Evolutionary conservation across 768 basidiomycete genomes (phyloP), one percentile per base, ranked within the genome.

Genomic region (Mycena alexandri): DNA sequence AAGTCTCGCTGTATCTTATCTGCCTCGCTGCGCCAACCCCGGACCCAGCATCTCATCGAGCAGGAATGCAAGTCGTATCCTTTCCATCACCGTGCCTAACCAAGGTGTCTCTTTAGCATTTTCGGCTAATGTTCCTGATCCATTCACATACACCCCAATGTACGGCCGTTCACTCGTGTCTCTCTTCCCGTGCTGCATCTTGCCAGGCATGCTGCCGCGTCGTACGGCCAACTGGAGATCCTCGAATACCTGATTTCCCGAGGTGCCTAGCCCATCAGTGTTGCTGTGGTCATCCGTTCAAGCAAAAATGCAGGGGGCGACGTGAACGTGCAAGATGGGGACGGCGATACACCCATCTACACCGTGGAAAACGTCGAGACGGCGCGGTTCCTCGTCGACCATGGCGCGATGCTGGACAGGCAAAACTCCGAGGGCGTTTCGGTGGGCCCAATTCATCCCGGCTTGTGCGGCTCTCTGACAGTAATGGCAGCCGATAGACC

Each of bases 281-380:
- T 13, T 55, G 56, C 53, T 53, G 50, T 68, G 59, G 29, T 52
- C 46, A 42, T 47, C 68, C 54, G 58, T 64, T 67, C 41, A 44
- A 61, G 55, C 42, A 56, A 67, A 21, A 56, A 67, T 21, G 29
- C 61, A 90, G 95, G 95, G 17, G 96, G 95, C 56, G 86, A 96
- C 75, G 92, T 96, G 63, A 95, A 98, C 75, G 78, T 96, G 67
- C 86, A 88, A 1, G 96, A 98, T 75, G 84, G 83, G 58, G 96
- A 98, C 74, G 93, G 93, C 11, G 96, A 98, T 77, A 97, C 95
- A 12, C 96, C 96, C 12, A 81, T 98, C 19, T 97, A 93, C 82
- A 93, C 93, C 25, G 94, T 94, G 51, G 96, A 98, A 79, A 87
- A 88, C 75, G 73, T 93, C 46, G 86, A 90, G 65, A 92, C 92